Base-by-base conservation (phyloP, 257 asterid genomes). In the Nicotiana undulata region DNA sequence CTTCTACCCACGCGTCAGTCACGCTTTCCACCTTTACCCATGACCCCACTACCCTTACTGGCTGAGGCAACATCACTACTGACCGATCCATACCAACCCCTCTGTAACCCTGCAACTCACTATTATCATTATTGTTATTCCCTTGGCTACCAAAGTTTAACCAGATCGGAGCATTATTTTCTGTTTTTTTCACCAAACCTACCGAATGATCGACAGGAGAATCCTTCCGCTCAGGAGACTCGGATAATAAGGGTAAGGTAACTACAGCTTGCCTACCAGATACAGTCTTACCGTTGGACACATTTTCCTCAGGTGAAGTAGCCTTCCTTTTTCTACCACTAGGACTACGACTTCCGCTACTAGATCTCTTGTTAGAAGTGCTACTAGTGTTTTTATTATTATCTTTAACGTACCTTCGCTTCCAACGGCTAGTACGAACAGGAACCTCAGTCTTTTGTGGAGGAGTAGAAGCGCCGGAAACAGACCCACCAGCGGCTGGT, bases 21-120 rank as follows among this genome's bases (percentile, higher is more conserved):
- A 90, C 89, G 81, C 86, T 44, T 56, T 87, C 94, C 74, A 91
- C 91, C 79, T 46, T 88, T 77, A 91, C 89, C 86, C 86, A 88
- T 58, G 92, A 88, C 67, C 85, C 79, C 61, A 82, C 79, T 63
- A 76, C 87, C 59, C 53, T 32, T 81, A 22, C 5, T 81, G 18
- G 72, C 74, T 6, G 67, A 76, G 84, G n/a, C 28, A 74, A 74
- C 78, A 74, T 74, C 58, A 40, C 12, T 5, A 13, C 20, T 5
- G 68, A 63, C 15, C 68, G 40, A 26, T 63, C 40, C 40, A 63
- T 15, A 12, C n/a, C 49, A 0, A 13, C 44, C 24, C 65, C 29
- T n/a, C 75, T 66, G 77, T 16, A 70, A 46, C 82, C 61, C 61
- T 74, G 61, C 32, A 82, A 46, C 51, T 56, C 76, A 52, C 83